Base-by-base conservation (phyloP, 1,284 basidiomycete genomes). In the Ganoderma boninense region DNA sequence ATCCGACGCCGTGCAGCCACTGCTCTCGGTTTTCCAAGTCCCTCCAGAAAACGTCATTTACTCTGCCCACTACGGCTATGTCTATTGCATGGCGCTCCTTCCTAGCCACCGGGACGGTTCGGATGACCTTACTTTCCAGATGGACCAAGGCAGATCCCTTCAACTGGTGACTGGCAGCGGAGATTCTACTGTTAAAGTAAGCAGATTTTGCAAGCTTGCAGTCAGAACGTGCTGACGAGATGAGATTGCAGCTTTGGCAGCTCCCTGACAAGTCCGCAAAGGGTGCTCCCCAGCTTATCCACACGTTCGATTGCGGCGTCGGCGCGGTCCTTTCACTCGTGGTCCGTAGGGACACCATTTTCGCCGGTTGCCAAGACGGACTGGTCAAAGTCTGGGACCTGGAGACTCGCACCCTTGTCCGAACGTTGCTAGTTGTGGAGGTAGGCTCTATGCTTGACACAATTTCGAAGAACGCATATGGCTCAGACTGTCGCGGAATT, bases 311-410 rank as follows among this genome's bases (percentile, higher is more conserved):
- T 38, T 92, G 88, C 77, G 84, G 81, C 68, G 87, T 87, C 74
- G 93, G 90, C 16, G 93, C 90, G 0, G 91, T 98, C 2, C 85
- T 97, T n/a, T 90, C 95, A 0, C 85, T 99, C 20, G 90, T 90
- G 0, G 89, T 89, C 0, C 87, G 89, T 56, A 91, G 92, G 44
- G 94, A 93, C 46, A 95, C 95, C 0, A 86, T 98, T 20, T 98
- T 94, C 76, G 97, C 95, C 0, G 97, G 96, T 0, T 93, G 96
- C 75, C 97, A 99, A 81, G 96, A 95, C 73, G 97, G 97, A 1
- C 92, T 94, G 74, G 95, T 99, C 75, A 94, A 94, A 73, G 92
- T 99, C 7, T 92, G 95, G 84, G 97, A 99, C 79, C 84, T 98
- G 13, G 96, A 97, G 79, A 97, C 96, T 0, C 91, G 90, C 70